phyloP scores from a whole-genome alignment of 305 asterid genomes.

The Galium porrigens region DNA sequence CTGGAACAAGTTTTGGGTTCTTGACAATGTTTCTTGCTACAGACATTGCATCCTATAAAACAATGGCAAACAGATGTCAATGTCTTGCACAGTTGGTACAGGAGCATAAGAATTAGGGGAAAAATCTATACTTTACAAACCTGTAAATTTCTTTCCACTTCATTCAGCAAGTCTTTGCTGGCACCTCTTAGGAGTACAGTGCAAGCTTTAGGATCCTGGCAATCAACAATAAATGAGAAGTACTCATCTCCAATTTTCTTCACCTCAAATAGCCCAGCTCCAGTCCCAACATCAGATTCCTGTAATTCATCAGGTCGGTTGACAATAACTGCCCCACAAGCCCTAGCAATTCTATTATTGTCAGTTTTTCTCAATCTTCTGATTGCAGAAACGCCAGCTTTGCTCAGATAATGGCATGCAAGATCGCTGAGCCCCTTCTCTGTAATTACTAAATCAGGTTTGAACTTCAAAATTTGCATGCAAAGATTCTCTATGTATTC shows the following conservation, averaged over 20 bases:
- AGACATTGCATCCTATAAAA: slow-evolving; percentile 76
- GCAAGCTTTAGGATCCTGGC: slow-evolving; percentile 88
- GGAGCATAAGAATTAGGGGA: background rate
- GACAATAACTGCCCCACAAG: slow-evolving; percentile 92
- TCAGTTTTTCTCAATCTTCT: slow-evolving; percentile 77
- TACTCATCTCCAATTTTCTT: slow-evolving; percentile 85
- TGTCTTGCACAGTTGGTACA: background rate
- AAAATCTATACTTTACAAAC: slow-evolving; percentile 22
- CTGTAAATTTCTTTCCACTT: slow-evolving; percentile 93
- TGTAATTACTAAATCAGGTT: slow-evolving; percentile 82
- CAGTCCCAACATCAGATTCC: slow-evolving; percentile 88
- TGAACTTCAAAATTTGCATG: slow-evolving; percentile 64
- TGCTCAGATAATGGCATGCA: slow-evolving; percentile 88
- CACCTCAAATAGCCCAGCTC: slow-evolving; percentile 88
- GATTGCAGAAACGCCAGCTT: slow-evolving; percentile 95
- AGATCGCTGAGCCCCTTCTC: slow-evolving; percentile 90
- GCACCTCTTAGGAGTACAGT: slow-evolving; percentile 84
- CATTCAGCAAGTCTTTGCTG: slow-evolving; percentile 86
- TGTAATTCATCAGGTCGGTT: slow-evolving; percentile 91
- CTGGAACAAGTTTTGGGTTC: slow-evolving; percentile 88
- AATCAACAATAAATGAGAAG: slow-evolving; percentile 71
- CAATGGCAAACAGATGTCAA: slow-evolving; percentile 12
- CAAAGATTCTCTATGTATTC: slow-evolving; percentile 78
- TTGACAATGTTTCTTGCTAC: slow-evolving; percentile 85
- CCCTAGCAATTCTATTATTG: slow-evolving; percentile 87